Base-by-base conservation (phyloP, 495 filamentous ascomycete genomes). In the Xylaria nigripes region DNA sequence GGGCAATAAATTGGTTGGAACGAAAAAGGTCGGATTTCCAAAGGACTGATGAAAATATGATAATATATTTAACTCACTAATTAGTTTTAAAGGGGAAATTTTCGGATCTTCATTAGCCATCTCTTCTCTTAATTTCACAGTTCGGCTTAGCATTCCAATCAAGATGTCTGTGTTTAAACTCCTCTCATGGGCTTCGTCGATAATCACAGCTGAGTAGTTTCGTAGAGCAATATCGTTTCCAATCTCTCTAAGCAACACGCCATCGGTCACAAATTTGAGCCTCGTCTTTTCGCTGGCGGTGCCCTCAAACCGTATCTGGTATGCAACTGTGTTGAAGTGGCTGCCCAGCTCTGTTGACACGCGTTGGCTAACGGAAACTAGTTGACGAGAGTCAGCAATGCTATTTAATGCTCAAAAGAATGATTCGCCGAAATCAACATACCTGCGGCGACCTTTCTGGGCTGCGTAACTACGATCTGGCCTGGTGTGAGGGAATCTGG, bases 261-360 rank as follows among this genome's bases (percentile, higher is more conserved):
- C 94, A 67, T 99, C 94, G 0, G 94, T 99, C 90, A 99, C 96
- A 70, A 97, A 99, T 68, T 99, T 99, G 66, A 97, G 84, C 2
- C 90, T 86, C 0, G 94, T 99, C 54, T 91, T 85, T 38, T 81
- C 78, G n/a, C 81, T 81, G 1, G 85, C 84, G 2, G 83, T 90
- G 29, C 84, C 86, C 57, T 99, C 94, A 60, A 96, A 97, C 25
- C 94, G 85, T 60, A 99, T 96, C 63, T 96, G 91, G 67, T 97
- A 95, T 6, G 89, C 86, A 16, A 97, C 89, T 40, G 68, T 61
- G 21, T 84, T 78, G 6, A 84, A 80, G 41, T 76, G 68, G 27
- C 86, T 76, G 2, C 89, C 90, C 44, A 98, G 64, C 67, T 98
- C 93, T 58, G 89, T 81, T 7, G 79, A 80, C 24, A 98, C 92